Conservation (phyloP, 2,329 filamentous ascomycete genomes). For the Fusarium buxicola region DNA sequence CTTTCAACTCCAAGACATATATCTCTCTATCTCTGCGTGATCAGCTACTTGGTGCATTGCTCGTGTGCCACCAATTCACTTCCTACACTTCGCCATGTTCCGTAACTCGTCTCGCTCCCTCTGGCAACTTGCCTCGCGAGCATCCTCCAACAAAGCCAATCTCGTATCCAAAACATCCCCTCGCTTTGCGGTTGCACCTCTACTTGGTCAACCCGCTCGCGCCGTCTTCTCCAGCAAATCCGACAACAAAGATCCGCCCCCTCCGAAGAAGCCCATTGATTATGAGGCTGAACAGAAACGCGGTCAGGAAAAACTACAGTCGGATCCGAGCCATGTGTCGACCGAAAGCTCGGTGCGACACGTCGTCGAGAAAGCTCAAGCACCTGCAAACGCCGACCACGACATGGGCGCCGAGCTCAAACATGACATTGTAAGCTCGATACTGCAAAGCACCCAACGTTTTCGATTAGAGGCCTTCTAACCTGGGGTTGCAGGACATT, state of each 20-base stretch:
- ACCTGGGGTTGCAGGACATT: slow-evolving; percentile 59
- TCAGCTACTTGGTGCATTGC: background rate
- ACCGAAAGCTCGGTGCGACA: slow-evolving; percentile 66
- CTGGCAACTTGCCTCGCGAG: slow-evolving; percentile 36
- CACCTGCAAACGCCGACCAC: slow-evolving; percentile 26
- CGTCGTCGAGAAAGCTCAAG: slow-evolving; percentile 54
- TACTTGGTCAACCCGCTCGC: slow-evolving; percentile 30
- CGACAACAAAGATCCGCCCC: slow-evolving; percentile 35
- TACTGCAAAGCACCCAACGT: fast-evolving
- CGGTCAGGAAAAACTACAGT: slow-evolving; percentile 65
- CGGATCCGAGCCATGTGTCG: slow-evolving; percentile 71
- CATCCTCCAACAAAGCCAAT: slow-evolving; percentile 5
- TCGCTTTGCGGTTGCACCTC: slow-evolving; percentile 20
- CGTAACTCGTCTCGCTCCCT: slow-evolving; percentile 44
- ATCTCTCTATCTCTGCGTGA: slow-evolving; percentile 1
- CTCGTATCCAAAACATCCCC: slow-evolving; percentile 10
- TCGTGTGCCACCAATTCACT: slow-evolving; percentile 16
- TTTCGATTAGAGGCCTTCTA: background rate
- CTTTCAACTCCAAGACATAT: slow-evolving; percentile 2
- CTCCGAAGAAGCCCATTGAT: slow-evolving; percentile 57
- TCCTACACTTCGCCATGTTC: slow-evolving; percentile 44
- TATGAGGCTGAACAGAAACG: slow-evolving; percentile 66
- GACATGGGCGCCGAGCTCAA: slow-evolving; percentile 53
- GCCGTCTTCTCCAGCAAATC: slow-evolving; percentile 44
- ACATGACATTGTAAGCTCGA: slow-evolving; percentile 66